A percentile compares a stretch with the other conserved stretches of the same genome.
These are phyloP conservation scores for Heliosperma pusillum DNA, from an alignment of 148 eudicot genomes.

Conservation along the genomic window DNA sequence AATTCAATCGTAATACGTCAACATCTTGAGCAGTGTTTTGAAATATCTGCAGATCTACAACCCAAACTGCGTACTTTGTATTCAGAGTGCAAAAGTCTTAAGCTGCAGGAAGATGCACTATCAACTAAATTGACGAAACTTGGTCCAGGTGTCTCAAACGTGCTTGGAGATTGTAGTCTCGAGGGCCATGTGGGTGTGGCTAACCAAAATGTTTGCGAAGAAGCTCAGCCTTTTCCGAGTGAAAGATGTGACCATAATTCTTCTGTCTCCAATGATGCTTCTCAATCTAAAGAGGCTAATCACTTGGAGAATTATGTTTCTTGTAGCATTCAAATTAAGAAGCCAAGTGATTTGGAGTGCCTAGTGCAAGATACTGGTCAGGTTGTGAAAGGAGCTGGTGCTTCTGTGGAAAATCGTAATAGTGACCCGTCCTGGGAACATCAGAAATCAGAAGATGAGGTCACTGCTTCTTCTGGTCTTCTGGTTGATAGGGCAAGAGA, in stretches of 20 bases:
- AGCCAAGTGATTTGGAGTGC: conserved; percentile 28
- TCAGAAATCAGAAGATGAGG: conserved; percentile 33
- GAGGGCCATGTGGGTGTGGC: conserved; percentile 22
- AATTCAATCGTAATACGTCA: conserved; percentile 46
- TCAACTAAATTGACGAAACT: conserved; percentile 33
- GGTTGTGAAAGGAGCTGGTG: conserved; percentile 18
- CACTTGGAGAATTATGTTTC: conserved; percentile 24
- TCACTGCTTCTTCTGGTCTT: conserved; percentile 17
- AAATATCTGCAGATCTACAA: conserved; percentile 42
- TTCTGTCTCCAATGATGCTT: conserved; percentile 16
- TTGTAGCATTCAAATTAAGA: conserved; percentile 21
- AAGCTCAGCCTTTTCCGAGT: conserved; percentile 19
- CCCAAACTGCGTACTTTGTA: conserved; percentile 48
- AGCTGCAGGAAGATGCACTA: conserved; percentile 44
- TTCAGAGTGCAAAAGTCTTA: conserved; percentile 44
- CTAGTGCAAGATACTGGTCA: conserved; percentile 20
- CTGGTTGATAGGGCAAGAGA: conserved; percentile 12
- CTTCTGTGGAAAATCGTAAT: conserved; percentile 17
- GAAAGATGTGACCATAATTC: conserved; percentile 19
- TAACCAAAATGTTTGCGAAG: conserved; percentile 19
- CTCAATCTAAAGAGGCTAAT: conserved; percentile 15
- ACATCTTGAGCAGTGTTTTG: conserved; percentile 53
- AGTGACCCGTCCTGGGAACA: conserved; percentile 26
- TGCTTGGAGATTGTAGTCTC: conserved; percentile 16
- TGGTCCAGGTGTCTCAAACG: conserved; percentile 15